Conservation (phyloP, 805 yeast genomes). For the Candida ponderosae region DNA sequence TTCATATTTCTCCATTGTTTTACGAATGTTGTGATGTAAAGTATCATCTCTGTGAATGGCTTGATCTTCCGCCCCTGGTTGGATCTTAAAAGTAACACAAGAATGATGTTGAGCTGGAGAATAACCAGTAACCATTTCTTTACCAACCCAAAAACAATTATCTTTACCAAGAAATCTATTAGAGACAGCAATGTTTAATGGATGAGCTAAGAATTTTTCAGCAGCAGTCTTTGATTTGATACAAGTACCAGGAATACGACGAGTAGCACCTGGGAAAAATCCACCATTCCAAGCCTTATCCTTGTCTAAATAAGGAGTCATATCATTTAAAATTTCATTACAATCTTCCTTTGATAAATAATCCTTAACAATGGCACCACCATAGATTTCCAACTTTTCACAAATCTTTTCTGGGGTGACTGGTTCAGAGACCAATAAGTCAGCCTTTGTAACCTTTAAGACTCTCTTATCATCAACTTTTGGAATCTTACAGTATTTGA, state of each 20-base stretch:
- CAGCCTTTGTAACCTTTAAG: constrained; percentile 5
- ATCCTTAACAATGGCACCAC: constrained; percentile 14
- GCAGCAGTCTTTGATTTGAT: constrained; percentile 14
- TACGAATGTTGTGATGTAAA: constrained; percentile 16
- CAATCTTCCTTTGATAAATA: constrained; percentile 5
- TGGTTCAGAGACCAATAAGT: constrained; percentile 2
- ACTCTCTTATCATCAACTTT: not conserved
- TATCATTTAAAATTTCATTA: constrained; percentile 9
- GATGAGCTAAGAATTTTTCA: constrained; percentile 10
- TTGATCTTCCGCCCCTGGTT: constrained; percentile 20
- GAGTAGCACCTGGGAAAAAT: constrained; percentile 13
- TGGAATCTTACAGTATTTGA: constrained; percentile 1
- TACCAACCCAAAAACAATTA: constrained; percentile 17
- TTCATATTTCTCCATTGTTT: constrained; percentile 9
- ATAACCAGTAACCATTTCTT: constrained; percentile 13
- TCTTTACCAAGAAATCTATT: constrained; percentile 14
- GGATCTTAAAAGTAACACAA: constrained; percentile 16
- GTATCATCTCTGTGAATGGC: constrained; percentile 20
- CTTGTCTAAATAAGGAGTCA: constrained; percentile 11
- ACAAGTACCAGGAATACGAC: constrained; percentile 11
- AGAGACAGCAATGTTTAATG: constrained; percentile 11
- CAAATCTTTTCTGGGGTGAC: constrained; percentile 4
- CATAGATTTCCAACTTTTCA: constrained; percentile 9
- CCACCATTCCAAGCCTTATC: constrained; percentile 10
- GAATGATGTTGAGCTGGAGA: constrained; percentile 14